Evolutionary conservation across 2,329 filamentous ascomycete species (phyloP).

Genomic region (Diaporthe sp.): DNA sequence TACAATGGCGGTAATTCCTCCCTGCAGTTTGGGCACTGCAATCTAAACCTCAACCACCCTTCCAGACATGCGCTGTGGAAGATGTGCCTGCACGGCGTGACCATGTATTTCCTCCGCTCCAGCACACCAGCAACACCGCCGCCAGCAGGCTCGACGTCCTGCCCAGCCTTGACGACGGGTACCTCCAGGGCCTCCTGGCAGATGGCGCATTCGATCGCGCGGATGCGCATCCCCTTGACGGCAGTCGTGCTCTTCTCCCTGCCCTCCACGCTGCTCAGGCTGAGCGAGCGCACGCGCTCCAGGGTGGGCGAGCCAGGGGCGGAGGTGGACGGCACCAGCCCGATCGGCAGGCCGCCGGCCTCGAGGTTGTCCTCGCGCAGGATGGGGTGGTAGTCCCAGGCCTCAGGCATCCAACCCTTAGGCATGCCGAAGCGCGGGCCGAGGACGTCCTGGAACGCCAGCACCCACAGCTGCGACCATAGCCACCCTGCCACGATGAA

Average conservation of each 20-base stretch:
- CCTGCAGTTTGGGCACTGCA: constrained; percentile 96
- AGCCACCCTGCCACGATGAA: constrained; percentile 79
- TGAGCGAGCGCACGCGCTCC: constrained; percentile 48
- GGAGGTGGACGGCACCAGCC: constrained; percentile 62
- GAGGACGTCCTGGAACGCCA: constrained; percentile 86
- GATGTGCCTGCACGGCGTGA: constrained; percentile 95
- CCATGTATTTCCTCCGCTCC: constrained; percentile 90
- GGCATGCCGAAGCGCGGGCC: constrained; percentile 90
- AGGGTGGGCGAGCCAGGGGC: constrained; percentile 47
- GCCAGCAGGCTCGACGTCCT: constrained; percentile 57
- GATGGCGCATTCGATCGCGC: constrained; percentile 90
- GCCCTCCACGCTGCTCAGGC: constrained; percentile 43
- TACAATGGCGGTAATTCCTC: constrained; percentile 89
- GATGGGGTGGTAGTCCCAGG: constrained; percentile 96
- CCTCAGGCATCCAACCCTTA: constrained; percentile 75
- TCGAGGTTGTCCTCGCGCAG: constrained; percentile 86
- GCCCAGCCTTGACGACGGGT: constrained; percentile 76
- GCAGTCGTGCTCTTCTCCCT: constrained; percentile 48
- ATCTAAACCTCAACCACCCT: constrained; percentile 92
- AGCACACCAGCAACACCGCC: constrained; percentile 77
- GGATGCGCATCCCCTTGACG: constrained; percentile 45
- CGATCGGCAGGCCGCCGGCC: constrained; percentile 84
- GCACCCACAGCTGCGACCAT: constrained; percentile 84
- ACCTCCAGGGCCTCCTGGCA: constrained; percentile 94
- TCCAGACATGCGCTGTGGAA: constrained; percentile 94